Evolutionary conservation across 306 rosid genomes (phyloP).

Genomic region (Senna tora): DNA sequence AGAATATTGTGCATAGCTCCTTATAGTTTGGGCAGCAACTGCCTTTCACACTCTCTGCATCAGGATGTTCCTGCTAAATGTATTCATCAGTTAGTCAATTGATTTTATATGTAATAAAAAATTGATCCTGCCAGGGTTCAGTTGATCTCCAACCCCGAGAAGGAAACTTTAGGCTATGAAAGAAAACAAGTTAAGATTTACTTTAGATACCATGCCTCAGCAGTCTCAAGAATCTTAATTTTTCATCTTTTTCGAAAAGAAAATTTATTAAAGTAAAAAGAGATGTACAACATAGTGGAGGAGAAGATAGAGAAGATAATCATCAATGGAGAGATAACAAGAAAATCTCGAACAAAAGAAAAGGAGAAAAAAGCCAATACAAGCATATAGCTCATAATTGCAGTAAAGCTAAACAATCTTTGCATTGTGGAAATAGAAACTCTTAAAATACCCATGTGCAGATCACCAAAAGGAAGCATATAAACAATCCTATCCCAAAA

Average conservation of each 20-base stretch:
- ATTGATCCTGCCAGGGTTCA: conserved; percentile 14
- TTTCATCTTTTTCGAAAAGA: background rate
- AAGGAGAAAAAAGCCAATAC: background rate
- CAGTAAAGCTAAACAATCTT: background rate
- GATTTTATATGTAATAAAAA: conserved; percentile 21
- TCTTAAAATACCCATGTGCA: background rate
- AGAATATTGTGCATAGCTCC: conserved; percentile 71
- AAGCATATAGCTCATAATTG: background rate
- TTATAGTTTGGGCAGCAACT: conserved; percentile 70
- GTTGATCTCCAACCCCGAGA: conserved; percentile 18
- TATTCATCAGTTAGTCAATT: conserved; percentile 31
- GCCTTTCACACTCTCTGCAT: conserved; percentile 63
- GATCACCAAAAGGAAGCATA: background rate
- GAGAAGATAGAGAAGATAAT: background rate
- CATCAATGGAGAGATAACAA: background rate
- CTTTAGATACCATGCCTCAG: conserved; percentile 23
- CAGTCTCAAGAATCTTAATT: conserved; percentile 21
- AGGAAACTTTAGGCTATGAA: background rate
- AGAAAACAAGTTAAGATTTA: conserved; percentile 19
- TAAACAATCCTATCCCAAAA: background rate
- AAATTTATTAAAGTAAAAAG: background rate
- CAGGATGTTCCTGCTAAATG: conserved; percentile 74
- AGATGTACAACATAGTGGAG: background rate
- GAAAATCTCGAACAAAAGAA: background rate
- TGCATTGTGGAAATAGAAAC: background rate